Evolutionary conservation across 768 basidiomycete species (phyloP), one percentile per base, ranked within the genome.

Genomic region (Cystofilobasidium ferigula): DNA sequence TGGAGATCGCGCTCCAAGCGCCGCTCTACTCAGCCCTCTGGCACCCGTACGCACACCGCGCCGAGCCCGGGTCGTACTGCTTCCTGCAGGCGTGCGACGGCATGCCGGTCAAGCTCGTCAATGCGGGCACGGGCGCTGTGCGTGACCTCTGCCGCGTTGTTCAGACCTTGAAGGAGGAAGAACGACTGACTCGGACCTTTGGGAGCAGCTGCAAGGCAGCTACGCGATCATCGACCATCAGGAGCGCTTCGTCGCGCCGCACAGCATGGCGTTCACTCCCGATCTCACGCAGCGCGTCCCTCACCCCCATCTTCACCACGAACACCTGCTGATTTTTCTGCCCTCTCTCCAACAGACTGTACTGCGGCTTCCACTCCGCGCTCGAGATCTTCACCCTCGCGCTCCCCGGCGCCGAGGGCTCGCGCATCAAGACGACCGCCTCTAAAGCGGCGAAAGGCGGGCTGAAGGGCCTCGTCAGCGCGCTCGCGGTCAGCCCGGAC

Each of bases 191-290:
- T 26, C 30, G 32, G 13, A 24, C 12, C 32, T 48, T 35, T 35
- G 71, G 28, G 32, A 56, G 35, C 72, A 95, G 93, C 81, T 89
- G 24, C 83, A 93, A 22, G 94, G 92, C 0, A 92, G 89, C 0
- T 97, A 98, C 74, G 80, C 80, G 45, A 94, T 97, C 43, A 82
- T 97, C 13, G 92, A 97, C 74, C 93, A 98, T 71, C 80, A 87
- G n/a, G 94, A 97, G 76, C 82, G 92, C 36, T 84, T 89, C 62
- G 79, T 95, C 45, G 91, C 89, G 0, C 92, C 94, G 0, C 86
- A 90, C 62, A 83, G 84, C 70, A 78, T 97, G 66, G 80, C 86
- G 0, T 97, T 95, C 76, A 88, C 88, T 70, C 74, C 80, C 1
- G 76, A 81, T 6, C 84, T 82, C 0, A 79, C 84, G 40, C 86